Evolutionary conservation across 768 basidiomycete genomes (phyloP).

Genomic region (Artomyces pyxidatus): DNA sequence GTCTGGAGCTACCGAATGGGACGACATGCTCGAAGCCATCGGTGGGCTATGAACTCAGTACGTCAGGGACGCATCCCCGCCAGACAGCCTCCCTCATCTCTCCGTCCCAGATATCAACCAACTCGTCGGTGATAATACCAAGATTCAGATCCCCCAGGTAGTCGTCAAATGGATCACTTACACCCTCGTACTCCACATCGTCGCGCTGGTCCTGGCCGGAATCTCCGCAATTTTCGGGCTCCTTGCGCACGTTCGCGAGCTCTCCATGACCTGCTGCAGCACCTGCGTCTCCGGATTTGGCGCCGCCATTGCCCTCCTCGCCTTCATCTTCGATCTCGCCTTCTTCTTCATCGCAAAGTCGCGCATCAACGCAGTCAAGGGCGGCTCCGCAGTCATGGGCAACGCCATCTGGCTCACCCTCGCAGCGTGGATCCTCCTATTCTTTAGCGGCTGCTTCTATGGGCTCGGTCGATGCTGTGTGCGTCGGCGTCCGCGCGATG

Average conservation of each 20-base stretch:
- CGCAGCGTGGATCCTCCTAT: conserved; percentile 75
- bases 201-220: conserved; percentile 70
- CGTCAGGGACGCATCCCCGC: conserved; percentile 21
- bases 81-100: background rate
- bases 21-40: conserved; percentile 72
- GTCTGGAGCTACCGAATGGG: conserved; percentile 45
- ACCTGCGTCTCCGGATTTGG: conserved; percentile 77
- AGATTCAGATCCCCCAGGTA: conserved; percentile 69
- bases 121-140: conserved; percentile 60
- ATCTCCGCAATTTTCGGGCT: conserved; percentile 74
- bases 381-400: conserved; percentile 78
- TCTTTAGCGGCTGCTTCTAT: conserved; percentile 88
- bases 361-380: conserved; percentile 64
- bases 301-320: conserved; percentile 68
- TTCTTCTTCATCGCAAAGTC: conserved; percentile 86
- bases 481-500: conserved; percentile 38
- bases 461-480: conserved; percentile 81
- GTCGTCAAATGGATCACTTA: conserved; percentile 95
- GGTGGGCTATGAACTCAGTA: conserved; percentile 85
- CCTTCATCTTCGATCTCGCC: conserved; percentile 89
- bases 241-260: conserved; percentile 80
- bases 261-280: conserved; percentile 79
- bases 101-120: conserved; percentile 61
- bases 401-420: conserved; percentile 88
- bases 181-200: conserved; percentile 83